Conservation (phyloP, 768 basidiomycete genomes). For the Suillus discolor region DNA sequence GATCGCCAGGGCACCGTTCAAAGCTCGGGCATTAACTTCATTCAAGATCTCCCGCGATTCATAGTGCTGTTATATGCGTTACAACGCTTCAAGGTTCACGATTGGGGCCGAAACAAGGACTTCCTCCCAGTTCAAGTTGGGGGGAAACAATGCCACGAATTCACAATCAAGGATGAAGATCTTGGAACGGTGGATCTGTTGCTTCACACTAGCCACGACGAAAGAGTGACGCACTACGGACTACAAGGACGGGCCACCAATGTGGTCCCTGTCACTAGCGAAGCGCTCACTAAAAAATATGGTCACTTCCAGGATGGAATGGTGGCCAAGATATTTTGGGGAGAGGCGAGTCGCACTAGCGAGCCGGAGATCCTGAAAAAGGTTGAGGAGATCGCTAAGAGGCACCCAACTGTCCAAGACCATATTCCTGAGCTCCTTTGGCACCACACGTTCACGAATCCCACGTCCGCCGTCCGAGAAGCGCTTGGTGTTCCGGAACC, state of each 20-base stretch:
- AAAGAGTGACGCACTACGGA: background rate
- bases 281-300: background rate
- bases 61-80: background rate
- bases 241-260: conserved; percentile 1
- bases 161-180: background rate
- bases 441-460: background rate
- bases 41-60: background rate
- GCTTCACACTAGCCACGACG: background rate
- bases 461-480: background rate
- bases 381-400: no score
- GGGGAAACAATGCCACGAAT: background rate
- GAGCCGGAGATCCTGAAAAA: no score
- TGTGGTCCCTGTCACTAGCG: background rate
- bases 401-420: no score
- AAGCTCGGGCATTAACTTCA: background rate
- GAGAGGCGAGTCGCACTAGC: no score
- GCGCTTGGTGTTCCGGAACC: background rate
- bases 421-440: background rate
- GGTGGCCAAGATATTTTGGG: background rate
- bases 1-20: background rate
- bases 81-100: background rate
- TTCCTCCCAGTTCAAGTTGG: background rate
- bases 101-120: background rate
- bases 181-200: background rate
- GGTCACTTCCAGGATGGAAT: background rate